phyloP scores from a whole-genome alignment of 2,329 filamentous ascomycete species.

The Curvularia lunata region DNA sequence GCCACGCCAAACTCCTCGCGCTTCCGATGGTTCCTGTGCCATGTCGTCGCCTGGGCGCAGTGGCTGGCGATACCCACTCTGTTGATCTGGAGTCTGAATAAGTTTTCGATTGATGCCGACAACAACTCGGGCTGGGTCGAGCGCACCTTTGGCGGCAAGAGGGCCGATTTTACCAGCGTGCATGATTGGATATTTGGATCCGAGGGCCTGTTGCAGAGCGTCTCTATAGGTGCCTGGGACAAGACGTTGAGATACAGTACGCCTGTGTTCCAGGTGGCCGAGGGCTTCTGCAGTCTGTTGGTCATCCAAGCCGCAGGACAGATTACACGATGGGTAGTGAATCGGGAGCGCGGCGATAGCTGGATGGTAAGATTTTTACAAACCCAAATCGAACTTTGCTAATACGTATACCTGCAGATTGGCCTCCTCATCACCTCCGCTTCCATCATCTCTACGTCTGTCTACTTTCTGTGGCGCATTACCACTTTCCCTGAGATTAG shows the following conservation, averaged over 20 bases:
- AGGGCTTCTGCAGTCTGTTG: slow-evolving; percentile 94
- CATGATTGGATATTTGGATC: slow-evolving; percentile 88
- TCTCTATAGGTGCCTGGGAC: slow-evolving; percentile 87
- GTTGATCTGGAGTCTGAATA: slow-evolving; percentile 93
- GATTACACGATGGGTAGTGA: slow-evolving; percentile 93
- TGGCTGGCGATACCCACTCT: slow-evolving; percentile 85
- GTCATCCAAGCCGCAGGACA: slow-evolving; percentile 96
- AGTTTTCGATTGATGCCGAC: slow-evolving; percentile 90
- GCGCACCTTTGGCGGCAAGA: slow-evolving; percentile 73
- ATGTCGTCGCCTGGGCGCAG: slow-evolving; percentile 76
- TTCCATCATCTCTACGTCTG: slow-evolving; percentile 87
- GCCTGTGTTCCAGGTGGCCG: slow-evolving; percentile 89
- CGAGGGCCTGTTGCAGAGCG: slow-evolving; percentile 78
- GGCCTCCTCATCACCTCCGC: slow-evolving; percentile 85
- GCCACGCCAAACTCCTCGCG: slow-evolving; percentile 79
- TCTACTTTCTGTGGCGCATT: slow-evolving; percentile 96
- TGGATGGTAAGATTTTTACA: slow-evolving; percentile 77
- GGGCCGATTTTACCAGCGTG: slow-evolving; percentile 69
- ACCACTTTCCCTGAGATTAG: slow-evolving; percentile 91
- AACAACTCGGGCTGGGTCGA: slow-evolving; percentile 76
- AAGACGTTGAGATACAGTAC: slow-evolving; percentile 87
- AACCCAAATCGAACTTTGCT: slow-evolving; percentile 27
- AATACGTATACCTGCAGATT: slow-evolving; percentile 65
- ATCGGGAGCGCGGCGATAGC: slow-evolving; percentile 88
- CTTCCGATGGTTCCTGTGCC: slow-evolving; percentile 73